Percentiles rank a stretch among this genome's conserved stretches.
Evolutionary conservation across 352 stramenopile genomes (phyloP).

Genomic region (Phytophthora syringae): DNA sequence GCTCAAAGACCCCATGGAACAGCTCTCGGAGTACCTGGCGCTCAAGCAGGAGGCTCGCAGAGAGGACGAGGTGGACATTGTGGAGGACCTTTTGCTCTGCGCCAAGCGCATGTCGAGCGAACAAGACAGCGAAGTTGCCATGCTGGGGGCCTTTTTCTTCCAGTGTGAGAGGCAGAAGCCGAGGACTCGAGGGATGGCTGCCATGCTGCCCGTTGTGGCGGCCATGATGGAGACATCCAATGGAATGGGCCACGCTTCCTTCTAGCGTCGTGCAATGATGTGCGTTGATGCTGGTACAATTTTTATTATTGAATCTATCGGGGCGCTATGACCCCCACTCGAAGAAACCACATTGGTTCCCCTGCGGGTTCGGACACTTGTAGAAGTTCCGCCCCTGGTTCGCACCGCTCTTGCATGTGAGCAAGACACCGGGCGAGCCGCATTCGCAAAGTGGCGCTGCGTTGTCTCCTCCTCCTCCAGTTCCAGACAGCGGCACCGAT

Average conservation of each 20-base stretch:
- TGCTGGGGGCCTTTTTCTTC: conserved; percentile 74
- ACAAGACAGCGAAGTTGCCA: conserved; percentile 61
- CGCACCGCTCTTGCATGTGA: conserved; percentile 69
- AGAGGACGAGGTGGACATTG: conserved; percentile 42
- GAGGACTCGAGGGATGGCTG: conserved; percentile 29
- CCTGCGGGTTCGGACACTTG: conserved; percentile 88
- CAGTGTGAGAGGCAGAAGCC: conserved; percentile 37
- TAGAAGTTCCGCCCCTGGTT: conserved; percentile 95
- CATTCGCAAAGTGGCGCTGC: conserved; percentile 52
- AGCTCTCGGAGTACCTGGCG: conserved; percentile 67
- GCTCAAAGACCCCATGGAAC: conserved; percentile 61
- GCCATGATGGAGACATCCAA: conserved; percentile 61
- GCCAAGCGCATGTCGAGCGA: conserved; percentile 46
- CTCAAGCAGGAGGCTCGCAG: conserved; percentile 47
- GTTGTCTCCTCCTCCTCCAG: background rate
- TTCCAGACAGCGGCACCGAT: conserved; percentile 6
- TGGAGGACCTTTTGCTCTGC: conserved; percentile 61
- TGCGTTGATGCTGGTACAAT: background rate
- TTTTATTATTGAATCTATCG: conserved; percentile 20
- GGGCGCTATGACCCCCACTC: conserved; percentile 76
- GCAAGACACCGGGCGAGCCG: conserved; percentile 41
- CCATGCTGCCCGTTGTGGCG: conserved; percentile 65
- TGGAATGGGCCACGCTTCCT: conserved; percentile 37
- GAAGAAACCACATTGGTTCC: conserved; percentile 93
- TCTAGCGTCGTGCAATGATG: conserved; percentile 11